Percentiles rank a stretch among this genome's conserved stretches.
These are phyloP conservation scores for Fusarium domesticum DNA, from an alignment of 2,329 filamentous ascomycete genomes.

Conservation along the genomic window DNA sequence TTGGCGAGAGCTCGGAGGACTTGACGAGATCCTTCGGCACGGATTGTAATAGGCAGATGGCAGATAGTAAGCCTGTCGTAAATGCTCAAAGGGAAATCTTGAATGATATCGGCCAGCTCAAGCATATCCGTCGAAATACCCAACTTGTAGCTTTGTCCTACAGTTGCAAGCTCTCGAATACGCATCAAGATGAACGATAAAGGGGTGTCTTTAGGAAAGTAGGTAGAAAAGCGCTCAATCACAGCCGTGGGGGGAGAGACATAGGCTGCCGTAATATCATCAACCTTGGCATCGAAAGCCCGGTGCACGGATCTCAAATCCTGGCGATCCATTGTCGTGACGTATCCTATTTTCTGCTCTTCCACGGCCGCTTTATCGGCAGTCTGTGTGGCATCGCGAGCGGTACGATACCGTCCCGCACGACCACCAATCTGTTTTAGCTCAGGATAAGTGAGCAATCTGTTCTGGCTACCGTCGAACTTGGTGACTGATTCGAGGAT, in stretches of 20 bases:
- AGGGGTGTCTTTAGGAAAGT: slow-evolving; percentile 77
- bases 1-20: slow-evolving; percentile 64
- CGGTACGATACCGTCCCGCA: slow-evolving; percentile 80
- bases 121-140: slow-evolving; percentile 56
- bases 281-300: slow-evolving; percentile 62
- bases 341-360: slow-evolving; percentile 60
- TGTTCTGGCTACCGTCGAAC: slow-evolving; percentile 57
- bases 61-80: slow-evolving; percentile 74
- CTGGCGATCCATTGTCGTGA: slow-evolving; percentile 71
- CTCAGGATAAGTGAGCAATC: slow-evolving; percentile 67
- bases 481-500: slow-evolving; percentile 80
- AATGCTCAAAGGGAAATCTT: slow-evolving; percentile 66
- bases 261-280: slow-evolving; percentile 67
- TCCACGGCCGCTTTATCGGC: slow-evolving; percentile 8
- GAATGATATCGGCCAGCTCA: slow-evolving; percentile 69
- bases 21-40: slow-evolving; percentile 43
- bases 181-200: slow-evolving; percentile 80
- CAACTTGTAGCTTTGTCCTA: slow-evolving; percentile 67
- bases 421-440: slow-evolving; percentile 94
- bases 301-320: slow-evolving; percentile 63
- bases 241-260: slow-evolving; percentile 69
- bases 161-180: slow-evolving; percentile 64
- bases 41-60: slow-evolving; percentile 63
- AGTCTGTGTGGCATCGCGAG: slow-evolving; percentile 31
- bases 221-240: slow-evolving; percentile 72